These are phyloP conservation scores for Macrocybe gigantea DNA, from an alignment of 768 basidiomycete genomes.

Conservation along the genomic window DNA sequence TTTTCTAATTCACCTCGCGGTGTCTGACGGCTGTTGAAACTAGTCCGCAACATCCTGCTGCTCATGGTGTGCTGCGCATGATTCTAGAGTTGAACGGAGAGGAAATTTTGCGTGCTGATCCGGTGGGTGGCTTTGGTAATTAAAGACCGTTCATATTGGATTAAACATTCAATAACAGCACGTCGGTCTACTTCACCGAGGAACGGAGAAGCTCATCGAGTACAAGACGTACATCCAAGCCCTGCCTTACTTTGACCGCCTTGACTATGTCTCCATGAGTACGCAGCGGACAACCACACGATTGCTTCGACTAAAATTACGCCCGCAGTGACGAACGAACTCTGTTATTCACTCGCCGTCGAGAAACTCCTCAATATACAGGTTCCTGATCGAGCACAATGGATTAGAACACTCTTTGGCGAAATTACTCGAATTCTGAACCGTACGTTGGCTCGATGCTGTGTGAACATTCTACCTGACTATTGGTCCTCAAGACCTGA, in stretches of 20 bases:
- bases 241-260: constrained; percentile 95
- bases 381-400: constrained; percentile 94
- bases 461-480: constrained; percentile 1
- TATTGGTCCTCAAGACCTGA: constrained; percentile 55
- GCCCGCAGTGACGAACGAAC: constrained; percentile 92
- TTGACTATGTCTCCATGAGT: constrained; percentile 99
- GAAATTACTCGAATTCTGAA: constrained; percentile 96
- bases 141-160: neutral
- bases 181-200: constrained; percentile 92
- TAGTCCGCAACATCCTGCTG: constrained; percentile 96
- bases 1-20: neutral
- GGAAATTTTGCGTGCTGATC: constrained; percentile 84
- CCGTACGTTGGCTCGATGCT: constrained; percentile 44
- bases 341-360: constrained; percentile 94
- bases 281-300: constrained; percentile 20
- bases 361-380: constrained; percentile 98
- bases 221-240: constrained; percentile 99
- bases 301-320: constrained; percentile 5
- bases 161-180: constrained; percentile 45
- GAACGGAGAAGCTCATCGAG: constrained; percentile 98
- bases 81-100: constrained; percentile 98
- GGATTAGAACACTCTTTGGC: constrained; percentile 96
- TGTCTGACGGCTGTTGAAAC: too few species aligned
- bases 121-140: constrained; percentile 39
- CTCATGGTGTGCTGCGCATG: constrained; percentile 96